These are phyloP conservation scores for Xylaria arbuscula DNA, from an alignment of 2,329 filamentous ascomycete genomes.

Conservation along the genomic window DNA sequence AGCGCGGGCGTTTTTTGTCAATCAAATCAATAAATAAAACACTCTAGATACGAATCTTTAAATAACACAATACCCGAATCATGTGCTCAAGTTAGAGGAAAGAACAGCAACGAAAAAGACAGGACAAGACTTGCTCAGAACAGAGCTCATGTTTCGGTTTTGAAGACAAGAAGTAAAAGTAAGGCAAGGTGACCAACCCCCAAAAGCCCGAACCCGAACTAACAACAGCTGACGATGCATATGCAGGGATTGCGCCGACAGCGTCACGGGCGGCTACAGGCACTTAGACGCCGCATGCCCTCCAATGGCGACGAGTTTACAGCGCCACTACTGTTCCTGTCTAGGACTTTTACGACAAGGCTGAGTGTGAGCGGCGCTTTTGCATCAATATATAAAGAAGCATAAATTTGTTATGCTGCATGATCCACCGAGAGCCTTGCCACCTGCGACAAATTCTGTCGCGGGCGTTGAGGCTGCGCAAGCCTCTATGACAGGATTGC, in stretches of 20 bases:
- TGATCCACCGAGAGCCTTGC: not conserved
- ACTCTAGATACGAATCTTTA: not conserved
- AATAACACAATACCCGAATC: not conserved
- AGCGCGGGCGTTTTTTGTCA: not conserved
- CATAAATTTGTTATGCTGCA: not conserved
- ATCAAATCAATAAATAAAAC: not conserved
- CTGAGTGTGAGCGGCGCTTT: not conserved
- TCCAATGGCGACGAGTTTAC: slow-evolving; percentile 5
- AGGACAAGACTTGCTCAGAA: not conserved
- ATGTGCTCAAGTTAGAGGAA: not conserved
- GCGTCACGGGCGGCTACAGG: slow-evolving; percentile 25
- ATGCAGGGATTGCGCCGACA: slow-evolving; percentile 33
- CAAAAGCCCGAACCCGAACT: slow-evolving; percentile 7
- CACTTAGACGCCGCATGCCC: slow-evolving; percentile 24
- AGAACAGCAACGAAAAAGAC: not conserved
- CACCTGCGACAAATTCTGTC: not conserved
- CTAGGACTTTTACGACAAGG: slow-evolving; percentile 5
- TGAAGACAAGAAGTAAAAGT: not conserved
- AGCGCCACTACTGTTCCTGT: slow-evolving; percentile 11
- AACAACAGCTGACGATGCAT: slow-evolving; percentile 21
- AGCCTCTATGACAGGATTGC: slow-evolving; percentile 1
- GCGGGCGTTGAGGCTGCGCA: not conserved
- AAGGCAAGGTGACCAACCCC: not conserved
- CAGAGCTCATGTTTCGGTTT: not conserved
- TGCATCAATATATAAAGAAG: not conserved